These are phyloP conservation scores for Hibiscus trionum DNA, from an alignment of 345 rosid species.

Conservation along the genomic window DNA sequence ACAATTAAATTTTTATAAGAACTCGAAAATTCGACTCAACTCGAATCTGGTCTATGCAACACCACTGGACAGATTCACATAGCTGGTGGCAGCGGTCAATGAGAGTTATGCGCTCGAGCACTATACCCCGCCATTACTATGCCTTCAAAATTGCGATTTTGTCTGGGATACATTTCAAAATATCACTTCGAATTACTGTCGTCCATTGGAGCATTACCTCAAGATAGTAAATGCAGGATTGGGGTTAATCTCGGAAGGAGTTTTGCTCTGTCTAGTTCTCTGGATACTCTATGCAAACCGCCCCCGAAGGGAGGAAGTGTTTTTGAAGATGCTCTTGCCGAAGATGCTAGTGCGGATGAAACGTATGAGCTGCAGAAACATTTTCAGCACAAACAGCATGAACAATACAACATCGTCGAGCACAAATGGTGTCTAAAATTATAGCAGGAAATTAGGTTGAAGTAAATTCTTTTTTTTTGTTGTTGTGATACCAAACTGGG, in stretches of 20 bases:
- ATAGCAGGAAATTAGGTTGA: not conserved
- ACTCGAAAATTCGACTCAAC: no score
- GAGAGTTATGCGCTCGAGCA: slow-evolving; percentile 81
- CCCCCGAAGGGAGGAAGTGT: slow-evolving; percentile 99
- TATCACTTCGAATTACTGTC: slow-evolving; percentile 64
- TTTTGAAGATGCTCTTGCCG: slow-evolving; percentile 36
- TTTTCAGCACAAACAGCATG: not conserved
- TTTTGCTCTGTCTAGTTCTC: slow-evolving; percentile 73
- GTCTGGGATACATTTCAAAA: slow-evolving; percentile 70
- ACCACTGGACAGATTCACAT: slow-evolving; percentile 46
- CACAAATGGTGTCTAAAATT: slow-evolving; percentile 25
- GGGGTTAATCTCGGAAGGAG: slow-evolving; percentile 77
- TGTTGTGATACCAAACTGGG: not conserved
- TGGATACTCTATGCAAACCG: slow-evolving; percentile 93
- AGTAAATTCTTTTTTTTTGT: not conserved
- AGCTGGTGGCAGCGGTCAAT: slow-evolving; percentile 67
- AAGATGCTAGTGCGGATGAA: slow-evolving; percentile 25
- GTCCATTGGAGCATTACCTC: slow-evolving; percentile 62
- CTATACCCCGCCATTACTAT: slow-evolving; percentile 77
- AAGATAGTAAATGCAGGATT: slow-evolving; percentile 70
- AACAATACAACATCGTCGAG: not conserved
- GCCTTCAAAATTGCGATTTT: slow-evolving; percentile 79
- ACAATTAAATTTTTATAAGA: no score
- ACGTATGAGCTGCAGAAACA: slow-evolving; percentile 7
- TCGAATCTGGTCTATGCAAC: slow-evolving; percentile 39